These are phyloP conservation scores for Blastomyces gilchristii DNA, from an alignment of 2,329 filamentous ascomycete genomes.

Conservation along the genomic window DNA sequence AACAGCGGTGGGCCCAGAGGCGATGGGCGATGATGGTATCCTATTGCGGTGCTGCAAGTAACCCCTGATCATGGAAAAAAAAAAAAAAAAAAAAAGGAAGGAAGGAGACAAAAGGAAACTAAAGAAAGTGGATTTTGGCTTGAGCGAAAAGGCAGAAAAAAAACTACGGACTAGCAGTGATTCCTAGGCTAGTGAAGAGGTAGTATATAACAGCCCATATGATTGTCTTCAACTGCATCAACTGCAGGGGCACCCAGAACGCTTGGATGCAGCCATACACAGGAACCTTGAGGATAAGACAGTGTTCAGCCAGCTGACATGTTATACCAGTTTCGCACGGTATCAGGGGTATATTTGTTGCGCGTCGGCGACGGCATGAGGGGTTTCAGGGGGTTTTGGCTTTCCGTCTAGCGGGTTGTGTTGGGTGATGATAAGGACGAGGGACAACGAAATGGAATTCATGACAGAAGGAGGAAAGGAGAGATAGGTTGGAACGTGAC, in stretches of 20 bases:
- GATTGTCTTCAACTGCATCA: conserved; percentile 52
- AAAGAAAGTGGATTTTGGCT: background rate
- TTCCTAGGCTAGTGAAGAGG: conserved; percentile 69
- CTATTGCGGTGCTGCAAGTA: conserved; percentile 27
- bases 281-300: conserved; percentile 65
- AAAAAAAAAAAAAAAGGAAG: too few relatives aligned
- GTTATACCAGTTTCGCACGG: conserved; percentile 77
- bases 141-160: background rate
- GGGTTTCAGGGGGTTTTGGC: background rate
- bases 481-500: background rate
- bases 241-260: conserved; percentile 58
- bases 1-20: conserved; percentile 77
- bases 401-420: background rate
- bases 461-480: background rate
- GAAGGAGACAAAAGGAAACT: too few relatives aligned
- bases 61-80: background rate
- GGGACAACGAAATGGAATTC: background rate
- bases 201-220: conserved; percentile 68
- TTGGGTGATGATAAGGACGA: background rate
- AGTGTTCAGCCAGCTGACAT: conserved; percentile 87
- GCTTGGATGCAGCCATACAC: conserved; percentile 60
- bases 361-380: conserved; percentile 23
- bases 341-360: conserved; percentile 73
- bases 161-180: conserved; percentile 55
- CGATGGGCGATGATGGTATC: conserved; percentile 57